Evolutionary conservation across 495 filamentous ascomycete genomes (phyloP).

Genomic region (Chaetomium tenue): DNA sequence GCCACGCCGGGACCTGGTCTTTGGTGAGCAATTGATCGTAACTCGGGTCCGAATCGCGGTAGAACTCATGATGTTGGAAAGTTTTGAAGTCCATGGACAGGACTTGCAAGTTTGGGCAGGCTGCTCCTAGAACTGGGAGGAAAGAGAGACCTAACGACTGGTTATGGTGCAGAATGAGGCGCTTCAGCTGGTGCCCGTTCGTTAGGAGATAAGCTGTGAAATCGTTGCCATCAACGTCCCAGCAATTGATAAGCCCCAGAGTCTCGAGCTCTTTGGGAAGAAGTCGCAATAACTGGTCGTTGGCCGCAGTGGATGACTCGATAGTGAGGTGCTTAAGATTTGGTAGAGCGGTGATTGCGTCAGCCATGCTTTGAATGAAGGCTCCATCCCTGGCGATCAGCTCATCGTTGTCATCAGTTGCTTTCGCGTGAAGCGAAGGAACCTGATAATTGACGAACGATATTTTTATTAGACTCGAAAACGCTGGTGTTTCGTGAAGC

Average conservation of each 20-base stretch:
- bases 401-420: constrained; percentile 33
- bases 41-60: constrained; percentile 64
- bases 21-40: constrained; percentile 61
- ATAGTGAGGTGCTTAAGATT: constrained; percentile 63
- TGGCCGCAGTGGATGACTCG: constrained; percentile 63
- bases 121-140: constrained; percentile 55
- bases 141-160: constrained; percentile 72
- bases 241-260: constrained; percentile 73
- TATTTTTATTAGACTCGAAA: constrained; percentile 58
- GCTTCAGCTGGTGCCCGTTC: constrained; percentile 60
- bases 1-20: constrained; percentile 71
- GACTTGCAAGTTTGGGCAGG: constrained; percentile 65
- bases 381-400: constrained; percentile 32
- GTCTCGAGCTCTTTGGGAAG: constrained; percentile 62
- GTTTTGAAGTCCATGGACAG: constrained; percentile 74
- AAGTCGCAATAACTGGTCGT: constrained; percentile 55
- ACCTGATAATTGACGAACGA: constrained; percentile 63
- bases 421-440: constrained; percentile 36
- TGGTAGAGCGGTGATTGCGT: constrained; percentile 58
- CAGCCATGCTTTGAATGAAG: constrained; percentile 52
- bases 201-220: constrained; percentile 59
- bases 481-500: constrained; percentile 62
- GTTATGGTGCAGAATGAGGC: constrained; percentile 72
- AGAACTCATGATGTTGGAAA: constrained; percentile 52
- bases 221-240: constrained; percentile 58